phyloP scores from a whole-genome alignment of 768 basidiomycete species.

The Mycena haematopus region DNA sequence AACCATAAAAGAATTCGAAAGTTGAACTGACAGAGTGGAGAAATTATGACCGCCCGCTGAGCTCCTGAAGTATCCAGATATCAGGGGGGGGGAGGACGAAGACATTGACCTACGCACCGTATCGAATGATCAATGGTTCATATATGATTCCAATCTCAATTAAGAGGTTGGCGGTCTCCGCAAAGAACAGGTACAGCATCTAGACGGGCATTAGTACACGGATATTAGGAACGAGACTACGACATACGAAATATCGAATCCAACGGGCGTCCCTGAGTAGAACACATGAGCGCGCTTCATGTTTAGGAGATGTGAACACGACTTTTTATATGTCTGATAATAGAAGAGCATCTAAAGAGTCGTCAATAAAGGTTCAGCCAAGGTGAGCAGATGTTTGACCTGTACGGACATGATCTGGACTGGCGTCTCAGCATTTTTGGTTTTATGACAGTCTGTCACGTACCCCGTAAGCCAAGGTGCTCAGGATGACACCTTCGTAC shows the following conservation, averaged over 20 bases:
- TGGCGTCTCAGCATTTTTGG: neutral
- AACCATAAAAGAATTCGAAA: neutral
- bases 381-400: neutral
- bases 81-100: neutral
- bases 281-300: neutral
- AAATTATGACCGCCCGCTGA: constrained; percentile 13
- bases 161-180: constrained; percentile 21
- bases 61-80: constrained; percentile 6
- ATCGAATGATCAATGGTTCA: constrained; percentile 25
- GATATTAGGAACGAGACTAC: neutral
- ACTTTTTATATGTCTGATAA: constrained; percentile 23
- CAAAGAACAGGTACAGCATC: constrained; percentile 24
- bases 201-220: neutral
- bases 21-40: constrained; percentile 17
- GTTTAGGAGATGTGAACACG: neutral
- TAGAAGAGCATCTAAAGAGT: constrained; percentile 22
- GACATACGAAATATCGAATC: constrained; percentile 27
- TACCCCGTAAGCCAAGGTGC: constrained; percentile 19
- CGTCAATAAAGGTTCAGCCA: neutral
- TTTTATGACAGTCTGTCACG: neutral
- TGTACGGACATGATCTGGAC: constrained; percentile 19
- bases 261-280: constrained; percentile 14
- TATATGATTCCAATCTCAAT: constrained; percentile 25
- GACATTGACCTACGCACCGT: constrained; percentile 10
- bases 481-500: constrained; percentile 20